These are phyloP conservation scores for Teunomyces panamensis DNA, from an alignment of 805 yeast species.

Conservation along the genomic window DNA sequence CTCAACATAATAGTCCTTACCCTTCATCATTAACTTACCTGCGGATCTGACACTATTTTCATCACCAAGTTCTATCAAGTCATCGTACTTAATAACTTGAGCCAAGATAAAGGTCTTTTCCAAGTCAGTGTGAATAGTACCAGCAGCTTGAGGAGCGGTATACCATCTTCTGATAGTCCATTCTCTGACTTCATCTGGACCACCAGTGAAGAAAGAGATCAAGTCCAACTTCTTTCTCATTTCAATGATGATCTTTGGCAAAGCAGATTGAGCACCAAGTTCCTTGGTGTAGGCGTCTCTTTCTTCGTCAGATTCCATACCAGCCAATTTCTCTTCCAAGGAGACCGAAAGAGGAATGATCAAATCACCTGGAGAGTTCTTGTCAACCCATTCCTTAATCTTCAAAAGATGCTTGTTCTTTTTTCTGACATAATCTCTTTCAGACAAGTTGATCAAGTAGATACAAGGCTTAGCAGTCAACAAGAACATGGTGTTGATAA, in stretches of 20 bases:
- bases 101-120: constrained; percentile 95
- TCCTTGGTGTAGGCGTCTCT: constrained; percentile 72
- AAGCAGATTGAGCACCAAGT: constrained; percentile 71
- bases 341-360: constrained; percentile 92
- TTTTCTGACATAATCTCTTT: constrained; percentile 82
- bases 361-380: constrained; percentile 76
- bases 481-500: constrained; percentile 79
- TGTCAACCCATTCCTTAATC: constrained; percentile 89
- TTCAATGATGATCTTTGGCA: constrained; percentile 80
- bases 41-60: constrained; percentile 80
- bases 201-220: constrained; percentile 94
- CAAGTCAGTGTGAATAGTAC: constrained; percentile 94
- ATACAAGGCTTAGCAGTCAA: constrained; percentile 95
- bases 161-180: constrained; percentile 95
- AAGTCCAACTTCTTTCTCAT: constrained; percentile 86
- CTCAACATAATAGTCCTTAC: constrained; percentile 92
- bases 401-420: constrained; percentile 80
- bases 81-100: constrained; percentile 83
- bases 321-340: constrained; percentile 87
- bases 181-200: constrained; percentile 94
- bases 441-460: constrained; percentile 85
- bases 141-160: constrained; percentile 98
- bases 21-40: constrained; percentile 88
- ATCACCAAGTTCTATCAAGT: constrained; percentile 67
- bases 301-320: constrained; percentile 81